Evolutionary conservation across 805 yeast genomes (phyloP), one percentile per base, ranked within the genome.

Genomic region (Hanseniaspora opuntiae): DNA sequence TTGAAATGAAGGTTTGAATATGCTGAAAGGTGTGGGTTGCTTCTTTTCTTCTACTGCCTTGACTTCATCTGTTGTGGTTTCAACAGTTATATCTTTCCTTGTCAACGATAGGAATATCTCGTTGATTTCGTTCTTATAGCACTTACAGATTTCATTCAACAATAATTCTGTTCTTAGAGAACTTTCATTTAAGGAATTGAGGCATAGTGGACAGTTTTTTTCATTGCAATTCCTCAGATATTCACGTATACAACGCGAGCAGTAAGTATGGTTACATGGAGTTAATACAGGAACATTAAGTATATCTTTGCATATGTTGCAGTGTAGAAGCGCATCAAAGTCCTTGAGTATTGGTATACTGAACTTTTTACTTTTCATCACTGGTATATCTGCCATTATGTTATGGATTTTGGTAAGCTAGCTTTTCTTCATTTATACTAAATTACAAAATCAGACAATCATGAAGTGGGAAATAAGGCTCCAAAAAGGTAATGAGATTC

Each of bases 301-400:
- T 58, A 83, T 78, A 56, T 87, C 96, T 61, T 88, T 86, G 66
- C 97, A 89, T 10, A 89, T 84, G 60, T 84, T 88, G 63, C 97
- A 89, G 61, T 95, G 64, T 49, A 87, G 70, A 25, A 82, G 69
- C 1, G 86, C 72, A 58, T 89, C 96, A 2, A 89, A 67, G 49
- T 75, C 80, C 2, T 72, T 60, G 3, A 86, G 64, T 17, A 64
- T 67, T 3, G 94, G 88, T 7, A 82, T 61, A 17, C 61, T 42
- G 16, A 44, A 44, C 17, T 42, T 35, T 5, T 17, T 17, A 22
- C 25, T 10, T 8, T 40, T 20, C 24, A n/a, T 48, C 8, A 24
- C 53, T 25, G 11, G 20, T 8, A 9, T 14, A 14, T 19, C 25
- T 35, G 25, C 11, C 39, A 30, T 35, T 33, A n/a, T 38, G 19